Conservation (phyloP, 108 stramenopile species). For the Skeletonema tropicum region DNA sequence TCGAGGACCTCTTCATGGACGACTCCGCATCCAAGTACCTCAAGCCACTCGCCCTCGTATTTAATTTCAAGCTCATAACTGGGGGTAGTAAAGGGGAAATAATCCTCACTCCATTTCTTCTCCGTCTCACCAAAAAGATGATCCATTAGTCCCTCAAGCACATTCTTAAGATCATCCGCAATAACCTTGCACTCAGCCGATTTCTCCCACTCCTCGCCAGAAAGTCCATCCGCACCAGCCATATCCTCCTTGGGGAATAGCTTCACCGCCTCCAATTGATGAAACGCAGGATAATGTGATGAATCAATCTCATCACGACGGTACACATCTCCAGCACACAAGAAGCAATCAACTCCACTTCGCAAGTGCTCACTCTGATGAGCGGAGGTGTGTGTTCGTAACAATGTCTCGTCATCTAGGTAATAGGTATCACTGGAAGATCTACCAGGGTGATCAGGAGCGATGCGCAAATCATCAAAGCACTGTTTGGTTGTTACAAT, state of each 20-base stretch:
- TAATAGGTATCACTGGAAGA: constrained; percentile 93
- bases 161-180: constrained; percentile 59
- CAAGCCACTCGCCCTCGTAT: constrained; percentile 94
- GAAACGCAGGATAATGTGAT: constrained; percentile 95
- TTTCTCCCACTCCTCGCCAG: constrained; percentile 39
- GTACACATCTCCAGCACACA: constrained; percentile 94
- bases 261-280: constrained; percentile 94
- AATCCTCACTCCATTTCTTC: constrained; percentile 69
- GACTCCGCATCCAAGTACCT: constrained; percentile 96
- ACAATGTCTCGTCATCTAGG: constrained; percentile 64
- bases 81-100: constrained; percentile 97
- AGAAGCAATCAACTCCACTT: constrained; percentile 67
- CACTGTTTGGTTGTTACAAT: constrained; percentile 72
- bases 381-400: constrained; percentile 96
- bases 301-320: constrained; percentile 96
- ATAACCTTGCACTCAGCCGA: constrained; percentile 36
- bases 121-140: constrained; percentile 68
- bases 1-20: constrained; percentile 86
- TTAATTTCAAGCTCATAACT: constrained; percentile 94
- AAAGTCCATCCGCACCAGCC: constrained; percentile 29
- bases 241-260: constrained; percentile 47
- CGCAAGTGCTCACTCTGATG: constrained; percentile 92
- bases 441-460: constrained; percentile 92
- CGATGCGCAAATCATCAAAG: constrained; percentile 82
- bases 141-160: constrained; percentile 74